These are phyloP conservation scores for Hirschfeldia incana DNA, from an alignment of 345 rosid species.

Conservation along the genomic window DNA sequence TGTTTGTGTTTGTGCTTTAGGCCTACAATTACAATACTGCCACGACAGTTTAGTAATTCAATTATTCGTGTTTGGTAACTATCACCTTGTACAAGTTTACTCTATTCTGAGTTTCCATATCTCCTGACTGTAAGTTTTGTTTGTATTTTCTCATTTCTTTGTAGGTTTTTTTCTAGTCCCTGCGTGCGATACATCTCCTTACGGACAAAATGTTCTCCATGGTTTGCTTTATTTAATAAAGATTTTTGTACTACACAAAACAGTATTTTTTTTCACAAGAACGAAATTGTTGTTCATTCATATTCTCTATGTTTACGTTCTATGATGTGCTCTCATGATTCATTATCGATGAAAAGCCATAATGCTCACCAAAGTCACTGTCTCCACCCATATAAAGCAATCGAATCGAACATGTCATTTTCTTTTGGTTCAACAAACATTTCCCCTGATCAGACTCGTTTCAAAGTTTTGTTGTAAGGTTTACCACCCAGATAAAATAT, in stretches of 20 bases:
- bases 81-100: no score
- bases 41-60: not conserved
- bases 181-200: not conserved
- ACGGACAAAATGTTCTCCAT: conserved; percentile 11
- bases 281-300: conserved; percentile 22
- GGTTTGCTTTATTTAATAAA: conserved; percentile 15
- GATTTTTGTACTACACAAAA: conserved; percentile 23
- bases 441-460: not conserved
- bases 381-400: no score
- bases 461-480: not conserved
- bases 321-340: not conserved
- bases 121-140: not conserved
- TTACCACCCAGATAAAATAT: not conserved
- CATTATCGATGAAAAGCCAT: no score
- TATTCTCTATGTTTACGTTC: conserved; percentile 12
- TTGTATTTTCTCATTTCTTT: not conserved
- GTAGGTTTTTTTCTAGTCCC: conserved; percentile 18
- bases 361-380: no score
- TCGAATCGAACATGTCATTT: no score
- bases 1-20: conserved; percentile 10
- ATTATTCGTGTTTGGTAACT: not conserved
- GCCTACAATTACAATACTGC: not conserved
- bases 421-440: not conserved
- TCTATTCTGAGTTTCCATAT: not conserved
- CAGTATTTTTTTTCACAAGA: conserved; percentile 20